Conservation (phyloP, 23 red algal species). For the Pyropia haitanensis region DNA sequence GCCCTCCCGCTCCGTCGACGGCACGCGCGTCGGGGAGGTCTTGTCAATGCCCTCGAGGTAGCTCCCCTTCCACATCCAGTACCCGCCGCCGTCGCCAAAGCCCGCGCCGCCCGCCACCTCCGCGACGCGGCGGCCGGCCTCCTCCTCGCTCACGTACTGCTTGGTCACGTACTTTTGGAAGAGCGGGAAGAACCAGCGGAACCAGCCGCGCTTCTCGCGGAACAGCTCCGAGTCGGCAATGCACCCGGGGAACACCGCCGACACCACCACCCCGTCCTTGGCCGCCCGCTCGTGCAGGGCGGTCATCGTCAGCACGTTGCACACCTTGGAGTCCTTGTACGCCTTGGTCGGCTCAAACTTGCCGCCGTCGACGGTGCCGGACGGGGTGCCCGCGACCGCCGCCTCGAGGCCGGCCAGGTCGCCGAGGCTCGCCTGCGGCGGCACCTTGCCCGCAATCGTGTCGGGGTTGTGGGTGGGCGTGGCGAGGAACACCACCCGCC, state of each 20-base stretch:
- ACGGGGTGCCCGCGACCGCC: conserved; percentile 28
- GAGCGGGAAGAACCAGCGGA: conserved; percentile 75
- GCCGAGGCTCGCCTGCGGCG: conserved; percentile 76
- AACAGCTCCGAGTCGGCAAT: conserved; percentile 70
- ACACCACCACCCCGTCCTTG: conserved; percentile 41
- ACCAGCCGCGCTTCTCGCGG: conserved; percentile 91
- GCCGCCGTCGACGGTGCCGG: conserved; percentile 55
- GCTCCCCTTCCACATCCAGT: conserved; percentile 78
- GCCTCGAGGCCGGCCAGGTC: conserved; percentile 44
- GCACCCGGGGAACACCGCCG: conserved; percentile 77
- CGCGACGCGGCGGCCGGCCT: conserved; percentile 63
- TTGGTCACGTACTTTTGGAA: conserved; percentile 88
- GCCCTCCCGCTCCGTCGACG: conserved; percentile 45
- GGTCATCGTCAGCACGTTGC: conserved; percentile 74
- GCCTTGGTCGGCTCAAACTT: conserved; percentile 90
- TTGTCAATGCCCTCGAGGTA: conserved; percentile 57
- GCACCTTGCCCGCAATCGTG: conserved; percentile 79
- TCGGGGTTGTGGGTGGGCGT: conserved; percentile 84
- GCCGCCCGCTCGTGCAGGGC: conserved; percentile 48
- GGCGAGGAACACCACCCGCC: conserved; percentile 70
- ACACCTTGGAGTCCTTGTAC: conserved; percentile 88
- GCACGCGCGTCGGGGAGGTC: conserved; percentile 33
- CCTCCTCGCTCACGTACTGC: conserved; percentile 67
- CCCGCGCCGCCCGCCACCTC: conserved; percentile 43
- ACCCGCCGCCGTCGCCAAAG: conserved; percentile 62